Conservation (phyloP, 176 grass and related monocot genomes). For the Oryza officinalis region DNA sequence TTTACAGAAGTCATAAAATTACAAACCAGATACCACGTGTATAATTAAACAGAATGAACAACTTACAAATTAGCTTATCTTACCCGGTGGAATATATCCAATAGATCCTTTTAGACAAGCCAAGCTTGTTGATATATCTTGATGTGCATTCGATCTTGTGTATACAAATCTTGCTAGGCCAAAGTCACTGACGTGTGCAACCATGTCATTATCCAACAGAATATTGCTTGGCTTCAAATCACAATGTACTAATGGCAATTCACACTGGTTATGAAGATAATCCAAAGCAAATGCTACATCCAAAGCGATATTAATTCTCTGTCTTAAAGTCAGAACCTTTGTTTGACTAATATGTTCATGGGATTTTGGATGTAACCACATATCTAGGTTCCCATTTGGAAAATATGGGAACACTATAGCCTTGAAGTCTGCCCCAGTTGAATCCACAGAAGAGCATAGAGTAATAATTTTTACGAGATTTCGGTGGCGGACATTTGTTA, state of each 20-base stretch:
- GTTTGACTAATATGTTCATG: not conserved
- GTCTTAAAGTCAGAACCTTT: slow-evolving; percentile 4
- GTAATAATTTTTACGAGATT: slow-evolving; percentile 52
- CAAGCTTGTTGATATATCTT: slow-evolving; percentile 28
- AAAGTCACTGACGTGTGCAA: no score
- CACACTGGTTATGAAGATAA: slow-evolving; percentile 40
- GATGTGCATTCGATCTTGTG: slow-evolving; percentile 12
- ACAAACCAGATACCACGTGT: not conserved
- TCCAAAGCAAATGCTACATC: slow-evolving; percentile 1
- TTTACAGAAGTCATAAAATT: not conserved
- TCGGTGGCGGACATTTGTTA: slow-evolving; percentile 38
- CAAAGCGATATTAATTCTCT: slow-evolving; percentile 8
- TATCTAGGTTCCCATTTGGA: slow-evolving; percentile 48
- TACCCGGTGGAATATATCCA: slow-evolving; percentile 57
- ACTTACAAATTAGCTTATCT: not conserved
- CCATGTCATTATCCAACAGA: no score
- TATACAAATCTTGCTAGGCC: not conserved
- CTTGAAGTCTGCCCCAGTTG: slow-evolving; percentile 38
- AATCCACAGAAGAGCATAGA: slow-evolving; percentile 47
- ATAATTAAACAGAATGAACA: not conserved
- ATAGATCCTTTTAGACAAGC: slow-evolving; percentile 42
- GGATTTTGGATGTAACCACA: slow-evolving; percentile 42
- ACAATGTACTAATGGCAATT: slow-evolving; percentile 26
- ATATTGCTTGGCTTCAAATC: not conserved
- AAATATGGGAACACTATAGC: slow-evolving; percentile 50